These are phyloP conservation scores for Yamadazyma epiphylla DNA, from an alignment of 1,139 yeast genomes.

Conservation along the genomic window DNA sequence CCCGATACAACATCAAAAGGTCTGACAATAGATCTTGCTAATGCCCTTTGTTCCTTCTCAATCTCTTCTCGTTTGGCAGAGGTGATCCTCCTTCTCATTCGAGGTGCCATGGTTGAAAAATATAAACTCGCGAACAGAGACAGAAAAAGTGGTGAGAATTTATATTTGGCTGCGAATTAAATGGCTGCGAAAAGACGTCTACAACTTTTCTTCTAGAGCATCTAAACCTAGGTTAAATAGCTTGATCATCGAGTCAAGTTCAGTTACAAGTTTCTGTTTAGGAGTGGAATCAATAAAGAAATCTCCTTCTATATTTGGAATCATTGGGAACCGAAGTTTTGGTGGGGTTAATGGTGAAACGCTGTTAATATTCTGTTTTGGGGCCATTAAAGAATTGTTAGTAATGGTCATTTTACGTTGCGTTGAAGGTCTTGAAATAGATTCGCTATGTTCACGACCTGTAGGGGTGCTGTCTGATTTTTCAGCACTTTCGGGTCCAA, in stretches of 20 bases:
- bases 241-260: constrained; percentile 37
- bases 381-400: constrained; percentile 7
- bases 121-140: neutral
- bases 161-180: too few species aligned
- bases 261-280: constrained; percentile 30
- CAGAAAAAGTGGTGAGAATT: constrained; percentile 1
- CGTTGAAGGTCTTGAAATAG: constrained; percentile 1
- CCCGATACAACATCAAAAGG: constrained; percentile 68
- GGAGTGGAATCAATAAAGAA: constrained; percentile 38
- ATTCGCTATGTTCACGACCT: constrained; percentile 10
- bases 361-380: constrained; percentile 10
- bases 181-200: too few species aligned
- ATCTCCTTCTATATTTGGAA: constrained; percentile 37
- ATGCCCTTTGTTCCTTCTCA: constrained; percentile 43
- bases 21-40: constrained; percentile 43
- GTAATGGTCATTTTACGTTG: neutral
- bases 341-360: constrained; percentile 7
- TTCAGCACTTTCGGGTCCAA: constrained; percentile 6
- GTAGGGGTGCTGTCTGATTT: constrained; percentile 3
- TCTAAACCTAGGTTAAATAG: constrained; percentile 41
- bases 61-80: constrained; percentile 46
- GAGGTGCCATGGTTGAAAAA: constrained; percentile 33
- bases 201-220: constrained; percentile 31
- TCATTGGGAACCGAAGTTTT: constrained; percentile 27
- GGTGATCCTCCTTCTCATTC: constrained; percentile 45